Evolutionary conservation across 2,329 filamentous ascomycete genomes (phyloP), one percentile per base, ranked within the genome.

Genomic region (Pestalotiopsis sp.): DNA sequence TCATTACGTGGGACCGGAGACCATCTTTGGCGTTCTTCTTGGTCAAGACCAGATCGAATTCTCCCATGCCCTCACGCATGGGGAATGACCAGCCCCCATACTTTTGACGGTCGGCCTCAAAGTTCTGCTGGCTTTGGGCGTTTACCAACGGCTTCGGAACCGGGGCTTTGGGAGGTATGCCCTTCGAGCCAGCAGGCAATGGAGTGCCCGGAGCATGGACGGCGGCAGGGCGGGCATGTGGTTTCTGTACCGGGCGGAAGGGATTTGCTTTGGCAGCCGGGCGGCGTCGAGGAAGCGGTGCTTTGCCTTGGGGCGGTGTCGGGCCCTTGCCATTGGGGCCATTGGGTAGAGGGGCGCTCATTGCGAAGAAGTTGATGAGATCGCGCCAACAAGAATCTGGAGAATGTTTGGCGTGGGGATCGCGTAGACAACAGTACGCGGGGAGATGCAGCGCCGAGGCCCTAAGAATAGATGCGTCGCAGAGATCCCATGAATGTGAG

Each of bases 1-100:
- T 91, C 85, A 97, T 95, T 71, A 97, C 88, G 77, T 99, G 96
- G 76, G 94, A 91, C 63, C 95, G 92, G 69, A 97, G 83, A 5
- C 92, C 93, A 73, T 96, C 92, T 68, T 93, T 86, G 64, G 97
- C 81, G 11, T 91, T 90, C 75, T 91, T 90, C 80, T 97, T 97
- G 6, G 93, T 97, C 6, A 94, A 93, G 72, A 94, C 89, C 20
- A 98, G 86, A 14, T 93, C 93, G 73, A 90, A 90, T 25, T 82
- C 79, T 31, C 77, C 78, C 20, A 75, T 73, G 1, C 80, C 82
- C 0, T 77, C 75, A 2, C 84, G 82, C 2, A 85, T 81, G 36
- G 86, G 82, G 60, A 85, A 82, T 3, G 87, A 87, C 89, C 89
- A 91, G 58, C 89, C 89, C 57, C 84, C 85, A 74, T 87, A 83